Base-by-base conservation (phyloP, 2,329 filamentous ascomycete genomes). In the Epichloe hybrida region DNA sequence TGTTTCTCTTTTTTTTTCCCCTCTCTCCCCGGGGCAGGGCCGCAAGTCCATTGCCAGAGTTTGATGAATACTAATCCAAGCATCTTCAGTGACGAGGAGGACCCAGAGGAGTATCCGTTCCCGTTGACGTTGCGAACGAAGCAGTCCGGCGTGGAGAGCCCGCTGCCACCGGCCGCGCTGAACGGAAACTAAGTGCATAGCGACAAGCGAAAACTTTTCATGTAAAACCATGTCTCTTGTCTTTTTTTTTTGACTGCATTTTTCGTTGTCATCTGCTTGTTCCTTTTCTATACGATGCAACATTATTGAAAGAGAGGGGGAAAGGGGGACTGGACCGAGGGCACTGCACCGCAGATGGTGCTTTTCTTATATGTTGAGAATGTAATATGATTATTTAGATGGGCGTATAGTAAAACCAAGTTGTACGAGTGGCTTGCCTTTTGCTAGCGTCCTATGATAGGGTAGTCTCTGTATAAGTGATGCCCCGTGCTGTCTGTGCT, bases 51-150 rank as follows among this genome's bases (percentile, higher is more conserved):
- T 31, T 31, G 27, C 27, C 27, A 3, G 27, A 9, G 27, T 31
- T 45, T 17, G 1, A 46, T 27, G 12, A 7, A n/a, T 41, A 17
- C 13, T 40, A 27, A 46, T 5, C 2, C 38, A 8, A 23, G 21
- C 5, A 34, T 36, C 3, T 56, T 31, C 27, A 94, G 88, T 69
- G 88, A 93, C 67, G 90, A 96, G 66, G 93, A 97, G 72, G 93
- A 97, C 59, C 81, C 85, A 0, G 91, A 81, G n/a, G 78, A 81
- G 61, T 80, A 80, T 57, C 73, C 76, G 1, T 81, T 80, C 66
- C 76, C 77, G 27, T 64, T 81, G 55, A 80, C 76, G 6, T 68
- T 81, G 53, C 73, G 77, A 56, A 69, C 71, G 17, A 78, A 79
- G 69, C 72, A 72, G 15, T 64, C 70, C 60, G 40, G 59, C 62